A percentile compares a stretch with the other conserved stretches of the same genome.
These are phyloP conservation scores for Venturia asperata DNA, from an alignment of 2,329 filamentous ascomycete species.

Conservation along the genomic window DNA sequence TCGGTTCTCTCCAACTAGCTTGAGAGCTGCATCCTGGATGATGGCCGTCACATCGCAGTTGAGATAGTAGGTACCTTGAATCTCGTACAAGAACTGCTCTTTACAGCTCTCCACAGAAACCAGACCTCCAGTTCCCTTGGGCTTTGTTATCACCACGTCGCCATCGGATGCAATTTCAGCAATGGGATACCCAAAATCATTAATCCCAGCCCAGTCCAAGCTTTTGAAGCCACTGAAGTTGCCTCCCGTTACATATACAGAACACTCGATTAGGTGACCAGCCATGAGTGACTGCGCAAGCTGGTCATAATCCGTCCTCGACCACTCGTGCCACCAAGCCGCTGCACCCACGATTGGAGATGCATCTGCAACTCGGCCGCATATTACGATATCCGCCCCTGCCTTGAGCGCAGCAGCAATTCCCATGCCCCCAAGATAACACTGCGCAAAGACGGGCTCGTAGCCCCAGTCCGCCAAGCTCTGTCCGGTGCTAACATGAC, in stretches of 20 bases:
- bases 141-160: constrained; percentile 21
- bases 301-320: constrained; percentile 40
- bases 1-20: constrained; percentile 40
- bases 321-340: constrained; percentile 49
- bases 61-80: constrained; percentile 22
- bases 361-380: constrained; percentile 29
- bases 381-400: constrained; percentile 30
- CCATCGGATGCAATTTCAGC: constrained; percentile 24
- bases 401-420: constrained; percentile 27
- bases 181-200: constrained; percentile 27
- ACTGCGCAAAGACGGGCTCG: constrained; percentile 17
- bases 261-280: constrained; percentile 49
- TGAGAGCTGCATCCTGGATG: constrained; percentile 35
- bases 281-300: constrained; percentile 47
- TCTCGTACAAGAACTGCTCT: constrained; percentile 29
- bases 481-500: too few species aligned
- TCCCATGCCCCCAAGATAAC: constrained; percentile 21
- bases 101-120: constrained; percentile 23
- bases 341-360: constrained; percentile 24
- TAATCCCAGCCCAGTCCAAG: constrained; percentile 18
- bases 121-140: constrained; percentile 22
- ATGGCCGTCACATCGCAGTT: constrained; percentile 23
- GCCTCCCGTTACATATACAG: constrained; percentile 19
- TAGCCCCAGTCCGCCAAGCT: constrained; percentile 21
- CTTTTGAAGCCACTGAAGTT: constrained; percentile 17